These are phyloP conservation scores for Abelmoschus esculentus DNA, from an alignment of 345 rosid species.

Conservation along the genomic window DNA sequence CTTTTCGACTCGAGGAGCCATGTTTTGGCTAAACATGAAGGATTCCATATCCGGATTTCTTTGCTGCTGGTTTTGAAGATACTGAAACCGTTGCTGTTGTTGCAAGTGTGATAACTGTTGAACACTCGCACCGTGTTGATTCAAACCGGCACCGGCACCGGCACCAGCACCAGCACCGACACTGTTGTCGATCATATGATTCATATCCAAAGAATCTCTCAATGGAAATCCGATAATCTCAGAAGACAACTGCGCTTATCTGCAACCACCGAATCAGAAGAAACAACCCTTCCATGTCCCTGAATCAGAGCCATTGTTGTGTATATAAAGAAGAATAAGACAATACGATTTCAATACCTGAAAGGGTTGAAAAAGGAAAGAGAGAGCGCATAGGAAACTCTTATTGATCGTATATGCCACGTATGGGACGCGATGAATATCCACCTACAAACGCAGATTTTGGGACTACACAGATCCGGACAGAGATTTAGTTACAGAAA, in stretches of 20 bases:
- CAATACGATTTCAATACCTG: slow-evolving; percentile 23
- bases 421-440: slow-evolving; percentile 16
- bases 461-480: slow-evolving; percentile 52
- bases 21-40: slow-evolving; percentile 7
- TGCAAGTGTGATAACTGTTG: too few species aligned
- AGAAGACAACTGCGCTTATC: too few species aligned
- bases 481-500: slow-evolving; percentile 36
- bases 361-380: slow-evolving; percentile 19
- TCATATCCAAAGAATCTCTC: too few species aligned
- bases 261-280: background rate
- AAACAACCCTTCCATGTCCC: background rate
- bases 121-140: too few species aligned
- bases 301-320: too few species aligned
- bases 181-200: too few species aligned
- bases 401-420: too few species aligned
- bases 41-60: slow-evolving; percentile 9
- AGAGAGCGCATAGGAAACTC: background rate
- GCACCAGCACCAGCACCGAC: too few species aligned
- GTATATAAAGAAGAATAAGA: too few species aligned
- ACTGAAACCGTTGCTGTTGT: slow-evolving; percentile 23
- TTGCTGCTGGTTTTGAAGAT: slow-evolving; percentile 19
- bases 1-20: slow-evolving; percentile 29
- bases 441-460: slow-evolving; percentile 84
- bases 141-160: too few species aligned
- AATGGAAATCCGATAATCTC: too few species aligned